Percentiles rank a stretch among this genome's conserved stretches.
Evolutionary conservation across 306 rosid genomes (phyloP).

Genomic region (Vigna angularis): DNA sequence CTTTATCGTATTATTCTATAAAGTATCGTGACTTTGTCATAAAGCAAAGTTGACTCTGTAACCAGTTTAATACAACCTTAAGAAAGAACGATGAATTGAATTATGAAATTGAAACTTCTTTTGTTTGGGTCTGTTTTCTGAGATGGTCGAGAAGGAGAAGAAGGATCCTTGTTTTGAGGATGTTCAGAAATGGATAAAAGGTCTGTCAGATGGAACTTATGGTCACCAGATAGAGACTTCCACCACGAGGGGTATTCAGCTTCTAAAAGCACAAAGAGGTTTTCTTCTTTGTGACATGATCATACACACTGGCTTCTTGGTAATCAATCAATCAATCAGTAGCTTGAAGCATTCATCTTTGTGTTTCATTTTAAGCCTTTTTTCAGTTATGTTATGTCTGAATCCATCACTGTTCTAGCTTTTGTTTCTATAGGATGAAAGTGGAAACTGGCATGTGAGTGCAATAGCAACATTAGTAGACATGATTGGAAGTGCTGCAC

Average conservation of each 20-base stretch:
- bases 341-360: too few relatives aligned
- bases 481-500: slow-evolving; percentile 1
- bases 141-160: background rate
- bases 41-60: too few relatives aligned
- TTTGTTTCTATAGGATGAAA: slow-evolving; percentile 44
- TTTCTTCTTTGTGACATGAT: slow-evolving; percentile 36
- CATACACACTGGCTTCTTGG: slow-evolving; percentile 29
- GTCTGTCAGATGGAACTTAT: background rate
- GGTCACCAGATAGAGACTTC: background rate
- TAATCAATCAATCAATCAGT: too few relatives aligned
- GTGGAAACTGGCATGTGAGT: slow-evolving; percentile 62
- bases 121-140: background rate
- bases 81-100: background rate
- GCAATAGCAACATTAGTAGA: slow-evolving; percentile 58
- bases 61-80: background rate
- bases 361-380: background rate
- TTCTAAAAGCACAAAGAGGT: slow-evolving; percentile 33
- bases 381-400: background rate
- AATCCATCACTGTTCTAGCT: background rate
- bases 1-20: too few relatives aligned
- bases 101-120: background rate
- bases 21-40: background rate
- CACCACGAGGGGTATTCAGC: slow-evolving; percentile 13
- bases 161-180: background rate
- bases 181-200: background rate